Evolutionary conservation across 164 flowering plant genomes (phyloP).

Genomic region (Annona cherimola): DNA sequence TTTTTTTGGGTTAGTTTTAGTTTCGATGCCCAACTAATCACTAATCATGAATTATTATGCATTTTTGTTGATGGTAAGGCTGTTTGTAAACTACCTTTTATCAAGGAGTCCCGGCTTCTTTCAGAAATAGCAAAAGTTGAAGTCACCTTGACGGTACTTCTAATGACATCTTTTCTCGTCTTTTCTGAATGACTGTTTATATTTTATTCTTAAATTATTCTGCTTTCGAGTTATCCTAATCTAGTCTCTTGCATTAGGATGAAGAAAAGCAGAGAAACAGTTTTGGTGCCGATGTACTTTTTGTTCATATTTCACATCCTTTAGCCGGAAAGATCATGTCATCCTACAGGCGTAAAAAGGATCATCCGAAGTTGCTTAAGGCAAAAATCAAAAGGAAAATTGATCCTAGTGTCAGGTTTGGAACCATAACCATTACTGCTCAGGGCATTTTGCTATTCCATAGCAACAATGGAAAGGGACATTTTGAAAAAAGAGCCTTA

Average conservation of each 20-base stretch:
- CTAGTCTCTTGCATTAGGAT: conserved; percentile 28
- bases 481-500: too few species aligned
- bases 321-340: conserved; percentile 26
- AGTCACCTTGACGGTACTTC: conserved; percentile 37
- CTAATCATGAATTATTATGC: neutral
- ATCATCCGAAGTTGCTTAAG: conserved; percentile 24
- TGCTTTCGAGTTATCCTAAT: neutral
- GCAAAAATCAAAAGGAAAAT: conserved; percentile 30
- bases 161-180: neutral
- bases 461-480: too few species aligned
- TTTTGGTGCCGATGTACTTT: conserved; percentile 33
- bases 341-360: conserved; percentile 19
- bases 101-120: conserved; percentile 51
- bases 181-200: conserved; percentile 2
- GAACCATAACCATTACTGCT: neutral
- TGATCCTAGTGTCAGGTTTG: conserved; percentile 37
- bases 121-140: conserved; percentile 45
- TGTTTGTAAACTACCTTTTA: conserved; percentile 47
- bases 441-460: neutral
- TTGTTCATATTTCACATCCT: conserved; percentile 35
- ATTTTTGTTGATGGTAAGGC: conserved; percentile 30
- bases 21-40: neutral
- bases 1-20: neutral
- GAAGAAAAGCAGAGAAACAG: conserved; percentile 44
- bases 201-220: neutral